A percentile compares a stretch with the other conserved stretches of the same genome.
phyloP scores from a whole-genome alignment of 192 early-diverging fungal species.

The Gigaspora rosea region DNA sequence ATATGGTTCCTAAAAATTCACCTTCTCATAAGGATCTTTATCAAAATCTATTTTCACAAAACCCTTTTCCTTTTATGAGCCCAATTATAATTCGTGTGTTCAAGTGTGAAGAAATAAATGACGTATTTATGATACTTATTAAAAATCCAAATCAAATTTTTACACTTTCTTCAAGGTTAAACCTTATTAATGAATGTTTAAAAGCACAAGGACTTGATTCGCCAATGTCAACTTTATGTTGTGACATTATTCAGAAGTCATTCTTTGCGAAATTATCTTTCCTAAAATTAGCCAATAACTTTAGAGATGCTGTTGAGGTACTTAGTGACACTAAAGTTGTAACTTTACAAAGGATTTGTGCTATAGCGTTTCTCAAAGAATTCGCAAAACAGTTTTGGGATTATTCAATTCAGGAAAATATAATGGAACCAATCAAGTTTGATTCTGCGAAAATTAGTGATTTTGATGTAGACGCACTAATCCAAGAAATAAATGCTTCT shows the following conservation, averaged over 20 bases:
- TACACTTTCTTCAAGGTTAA: neutral
- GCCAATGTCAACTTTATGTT: slow-evolving; percentile 13
- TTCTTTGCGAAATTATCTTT: slow-evolving; percentile 21
- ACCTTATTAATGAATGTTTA: slow-evolving; percentile 21
- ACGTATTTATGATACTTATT: slow-evolving; percentile 1
- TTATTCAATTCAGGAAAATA: neutral
- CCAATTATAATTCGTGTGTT: slow-evolving; percentile 6
- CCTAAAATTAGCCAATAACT: neutral
- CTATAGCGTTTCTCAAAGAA: slow-evolving; percentile 32
- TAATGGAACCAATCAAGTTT: neutral
- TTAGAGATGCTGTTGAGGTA: neutral
- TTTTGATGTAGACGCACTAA: neutral
- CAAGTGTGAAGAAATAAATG: neutral
- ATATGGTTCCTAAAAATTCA: slow-evolving; percentile 3
- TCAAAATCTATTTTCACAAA: slow-evolving; percentile 12
- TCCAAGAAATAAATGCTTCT: slow-evolving; percentile 9
- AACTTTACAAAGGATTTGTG: slow-evolving; percentile 23
- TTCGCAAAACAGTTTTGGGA: slow-evolving; percentile 21
- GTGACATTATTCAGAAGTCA: slow-evolving; percentile 26
- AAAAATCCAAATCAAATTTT: neutral
- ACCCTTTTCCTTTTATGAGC: neutral
- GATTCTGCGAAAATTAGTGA: neutral
- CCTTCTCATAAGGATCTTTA: neutral
- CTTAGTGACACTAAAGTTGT: neutral
- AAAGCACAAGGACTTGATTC: neutral